A percentile compares a stretch with the other conserved stretches of the same genome.
Conservation (phyloP, 2,329 filamentous ascomycete genomes). For the Stachybotrys chartarum region DNA sequence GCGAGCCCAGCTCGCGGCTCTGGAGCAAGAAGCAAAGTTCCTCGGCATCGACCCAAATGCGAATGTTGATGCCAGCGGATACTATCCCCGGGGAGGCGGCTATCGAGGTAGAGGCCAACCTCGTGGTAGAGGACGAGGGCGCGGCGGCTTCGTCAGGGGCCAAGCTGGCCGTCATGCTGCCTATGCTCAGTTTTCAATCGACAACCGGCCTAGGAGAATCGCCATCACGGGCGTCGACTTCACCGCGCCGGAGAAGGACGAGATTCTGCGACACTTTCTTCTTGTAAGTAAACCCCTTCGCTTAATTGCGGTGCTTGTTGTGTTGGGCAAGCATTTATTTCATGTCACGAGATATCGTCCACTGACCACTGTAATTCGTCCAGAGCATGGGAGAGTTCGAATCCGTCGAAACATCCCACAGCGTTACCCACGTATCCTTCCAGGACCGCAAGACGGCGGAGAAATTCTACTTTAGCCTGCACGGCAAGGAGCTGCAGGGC, state of each 20-base stretch:
- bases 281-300: conserved; percentile 42
- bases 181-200: conserved; percentile 60
- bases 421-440: conserved; percentile 51
- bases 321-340: too few species aligned
- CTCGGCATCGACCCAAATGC: conserved; percentile 59
- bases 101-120: conserved; percentile 23
- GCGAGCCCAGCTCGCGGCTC: conserved; percentile 63
- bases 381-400: conserved; percentile 58
- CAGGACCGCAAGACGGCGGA: conserved; percentile 66
- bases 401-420: conserved; percentile 42
- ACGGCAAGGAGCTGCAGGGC: conserved; percentile 51
- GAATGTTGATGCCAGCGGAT: conserved; percentile 36
- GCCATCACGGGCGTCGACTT: conserved; percentile 58
- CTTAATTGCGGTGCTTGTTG: background rate
- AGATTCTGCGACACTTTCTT: conserved; percentile 63
- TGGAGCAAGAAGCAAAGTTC: conserved; percentile 65
- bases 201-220: conserved; percentile 67
- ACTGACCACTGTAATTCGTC: background rate
- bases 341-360: too few species aligned
- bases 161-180: conserved; percentile 44
- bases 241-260: conserved; percentile 55
- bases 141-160: conserved; percentile 33
- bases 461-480: conserved; percentile 54
- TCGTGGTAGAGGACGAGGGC: conserved; percentile 26
- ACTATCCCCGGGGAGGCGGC: conserved; percentile 19